Base-by-base conservation (phyloP, 169 alveolate species). In the Plasmodium vivax region DNA sequence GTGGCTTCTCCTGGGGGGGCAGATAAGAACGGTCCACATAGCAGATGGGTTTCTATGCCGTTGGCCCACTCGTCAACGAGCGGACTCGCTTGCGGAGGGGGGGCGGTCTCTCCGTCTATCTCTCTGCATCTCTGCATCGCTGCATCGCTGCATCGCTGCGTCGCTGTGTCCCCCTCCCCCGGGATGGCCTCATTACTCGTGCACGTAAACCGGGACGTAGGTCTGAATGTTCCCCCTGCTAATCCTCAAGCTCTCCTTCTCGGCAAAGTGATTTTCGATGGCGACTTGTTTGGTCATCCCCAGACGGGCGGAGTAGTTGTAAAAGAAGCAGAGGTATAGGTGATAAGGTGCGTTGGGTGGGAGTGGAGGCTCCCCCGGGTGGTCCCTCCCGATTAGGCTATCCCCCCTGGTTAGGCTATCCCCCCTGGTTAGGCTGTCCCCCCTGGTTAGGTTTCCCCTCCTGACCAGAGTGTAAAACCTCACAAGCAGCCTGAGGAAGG, bases 181-280 rank as follows among this genome's bases (percentile, higher is more conserved):
- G 8, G 9, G 23, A 47, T 75, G 27, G 27, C 36, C 30, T 62
- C 34, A n/a, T 79, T 85, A 85, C 93, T 85, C 87, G 80, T 36
- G 75, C 7, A 34, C 23, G 27, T 75, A 85, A 75, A 85, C 3
- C 9, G 85, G 79, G 43, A 77, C 41, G 19, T 85, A 85, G 3
- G 71, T 85, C 32, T 85, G 73, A 54, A 85, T 85, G 45, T 85
- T 85, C 43, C 68, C 87, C 45, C 80, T 73, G 34, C 85, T 79
- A 75, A 47, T 85, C 80, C 41, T 47, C 27, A 77, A 27, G 30
- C 62, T 51, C 68, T 74, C 93, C 27, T 85, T 51, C 62, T 45
- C 5, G 34, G 77, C 84, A 34, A 16, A 73, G 54, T 85, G 36
- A 23, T 47, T 85, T 45, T 74, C 68, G 23, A 85, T 74, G 47